Percentiles rank a stretch among this genome's conserved stretches.
phyloP scores from a whole-genome alignment of 2,329 filamentous ascomycete genomes.

The Fusarium sterilihyphosum region DNA sequence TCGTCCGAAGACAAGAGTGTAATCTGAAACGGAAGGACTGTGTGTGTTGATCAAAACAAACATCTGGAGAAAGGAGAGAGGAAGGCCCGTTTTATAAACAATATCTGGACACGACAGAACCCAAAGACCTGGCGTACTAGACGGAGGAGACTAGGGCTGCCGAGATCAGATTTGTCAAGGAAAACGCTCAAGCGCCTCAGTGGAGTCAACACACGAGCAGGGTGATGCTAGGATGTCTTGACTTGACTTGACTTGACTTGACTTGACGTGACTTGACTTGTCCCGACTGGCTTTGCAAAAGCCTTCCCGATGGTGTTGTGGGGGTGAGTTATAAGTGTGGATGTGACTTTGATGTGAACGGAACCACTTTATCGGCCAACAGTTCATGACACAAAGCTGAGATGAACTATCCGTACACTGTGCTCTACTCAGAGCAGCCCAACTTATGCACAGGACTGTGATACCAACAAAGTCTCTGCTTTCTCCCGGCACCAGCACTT shows the following conservation, averaged over 20 bases:
- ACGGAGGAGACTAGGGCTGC: slow-evolving; percentile 5
- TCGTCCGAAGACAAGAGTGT: slow-evolving; percentile 43
- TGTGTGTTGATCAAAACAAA: slow-evolving; percentile 29
- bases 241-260: background rate
- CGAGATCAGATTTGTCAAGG: slow-evolving; percentile 41
- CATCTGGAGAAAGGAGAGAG: slow-evolving; percentile 27
- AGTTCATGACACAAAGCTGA: background rate
- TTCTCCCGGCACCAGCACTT: slow-evolving; percentile 3
- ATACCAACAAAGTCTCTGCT: slow-evolving; percentile 11
- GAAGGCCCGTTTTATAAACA: slow-evolving; percentile 45
- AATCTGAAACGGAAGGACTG: slow-evolving; percentile 39
- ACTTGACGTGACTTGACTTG: background rate
- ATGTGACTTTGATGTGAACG: slow-evolving; percentile 6
- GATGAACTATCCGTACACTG: background rate
- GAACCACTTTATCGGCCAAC: slow-evolving; percentile 26
- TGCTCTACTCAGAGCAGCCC: background rate
- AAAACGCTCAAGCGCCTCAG: slow-evolving; percentile 35
- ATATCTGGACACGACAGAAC: slow-evolving; percentile 14
- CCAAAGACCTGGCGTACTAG: slow-evolving; percentile 12
- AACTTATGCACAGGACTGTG: background rate
- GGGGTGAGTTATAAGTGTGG: slow-evolving; percentile 12
- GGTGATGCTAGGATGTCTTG: slow-evolving; percentile 18
- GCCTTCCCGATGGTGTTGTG: slow-evolving; percentile 28
- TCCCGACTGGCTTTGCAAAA: slow-evolving; percentile 16
- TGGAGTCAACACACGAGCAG: slow-evolving; percentile 28